Evolutionary conservation across 163 green algal species (phyloP).

Genomic region (Volvox carteri): DNA sequence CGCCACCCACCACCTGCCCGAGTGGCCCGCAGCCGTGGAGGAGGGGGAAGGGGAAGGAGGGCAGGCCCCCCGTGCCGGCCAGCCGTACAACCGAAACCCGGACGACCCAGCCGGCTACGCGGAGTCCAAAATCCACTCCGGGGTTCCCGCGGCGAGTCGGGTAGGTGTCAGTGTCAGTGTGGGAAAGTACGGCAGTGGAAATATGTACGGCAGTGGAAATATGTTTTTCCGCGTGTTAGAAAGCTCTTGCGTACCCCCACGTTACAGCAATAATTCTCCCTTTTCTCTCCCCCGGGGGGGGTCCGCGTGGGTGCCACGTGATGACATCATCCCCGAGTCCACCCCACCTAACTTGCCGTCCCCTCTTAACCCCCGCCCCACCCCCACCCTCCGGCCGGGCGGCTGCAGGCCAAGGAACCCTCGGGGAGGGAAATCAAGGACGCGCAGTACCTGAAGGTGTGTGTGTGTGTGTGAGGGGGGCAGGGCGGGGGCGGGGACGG

Average conservation of each 20-base stretch:
- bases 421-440: slow-evolving; percentile 51
- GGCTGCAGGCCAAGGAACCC: slow-evolving; percentile 25
- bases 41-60: neutral
- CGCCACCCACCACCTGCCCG: no score
- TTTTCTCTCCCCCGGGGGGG: no score
- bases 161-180: no score
- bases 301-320: no score
- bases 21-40: no score
- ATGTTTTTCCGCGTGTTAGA: no score
- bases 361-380: neutral
- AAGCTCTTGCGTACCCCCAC: no score
- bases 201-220: no score
- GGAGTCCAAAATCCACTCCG: slow-evolving; percentile 22
- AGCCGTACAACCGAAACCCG: slow-evolving; percentile 1
- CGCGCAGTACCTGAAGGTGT: slow-evolving; percentile 48
- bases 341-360: no score
- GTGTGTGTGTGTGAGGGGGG: neutral
- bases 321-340: no score
- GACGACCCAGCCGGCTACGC: slow-evolving; percentile 31
- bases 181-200: no score
- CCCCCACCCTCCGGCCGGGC: neutral
- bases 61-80: neutral
- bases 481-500: neutral
- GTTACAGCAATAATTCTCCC: no score
- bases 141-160: neutral